Percentiles rank a stretch among this genome's conserved stretches.
These are phyloP conservation scores for Thyridium curvatum DNA, from an alignment of 2,329 filamentous ascomycete genomes.

Conservation along the genomic window DNA sequence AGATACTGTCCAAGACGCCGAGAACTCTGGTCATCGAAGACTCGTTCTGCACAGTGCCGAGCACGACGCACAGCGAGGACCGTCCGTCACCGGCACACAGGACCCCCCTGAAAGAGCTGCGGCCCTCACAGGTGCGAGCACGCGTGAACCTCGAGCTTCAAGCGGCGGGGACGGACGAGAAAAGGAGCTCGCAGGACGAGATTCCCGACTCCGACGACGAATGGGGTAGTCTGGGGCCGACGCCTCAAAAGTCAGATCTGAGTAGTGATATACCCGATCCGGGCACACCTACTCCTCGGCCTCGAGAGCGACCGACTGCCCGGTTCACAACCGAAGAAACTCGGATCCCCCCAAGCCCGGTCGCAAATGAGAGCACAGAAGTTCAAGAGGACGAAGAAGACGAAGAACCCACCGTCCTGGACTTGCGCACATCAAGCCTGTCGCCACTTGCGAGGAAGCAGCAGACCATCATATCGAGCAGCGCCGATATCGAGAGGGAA, in stretches of 20 bases:
- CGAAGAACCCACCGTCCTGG: slow-evolving; percentile 3
- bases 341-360: background rate
- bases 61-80: slow-evolving; percentile 6
- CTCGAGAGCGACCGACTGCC: background rate
- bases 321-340: background rate
- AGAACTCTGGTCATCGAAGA: slow-evolving; percentile 35
- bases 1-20: slow-evolving; percentile 15
- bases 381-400: slow-evolving; percentile 11
- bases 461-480: background rate
- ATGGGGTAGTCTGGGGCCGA: slow-evolving; percentile 18
- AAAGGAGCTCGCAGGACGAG: slow-evolving; percentile 15
- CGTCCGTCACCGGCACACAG: slow-evolving; percentile 4
- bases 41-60: slow-evolving; percentile 32
- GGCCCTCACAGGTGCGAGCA: background rate
- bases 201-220: slow-evolving; percentile 47
- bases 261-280: slow-evolving; percentile 13
- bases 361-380: slow-evolving; percentile 1
- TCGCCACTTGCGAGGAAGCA: slow-evolving; percentile 19
- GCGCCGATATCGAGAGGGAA: too few species aligned
- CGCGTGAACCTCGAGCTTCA: too few species aligned
- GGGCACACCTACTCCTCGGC: slow-evolving; percentile 14
- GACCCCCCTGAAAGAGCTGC: slow-evolving; percentile 9
- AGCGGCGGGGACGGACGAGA: background rate
- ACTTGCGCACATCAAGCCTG: slow-evolving; percentile 22
- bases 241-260: slow-evolving; percentile 13